Conservation (phyloP, 2,329 filamentous ascomycete species). For the Trichocomaceae sp. region DNA sequence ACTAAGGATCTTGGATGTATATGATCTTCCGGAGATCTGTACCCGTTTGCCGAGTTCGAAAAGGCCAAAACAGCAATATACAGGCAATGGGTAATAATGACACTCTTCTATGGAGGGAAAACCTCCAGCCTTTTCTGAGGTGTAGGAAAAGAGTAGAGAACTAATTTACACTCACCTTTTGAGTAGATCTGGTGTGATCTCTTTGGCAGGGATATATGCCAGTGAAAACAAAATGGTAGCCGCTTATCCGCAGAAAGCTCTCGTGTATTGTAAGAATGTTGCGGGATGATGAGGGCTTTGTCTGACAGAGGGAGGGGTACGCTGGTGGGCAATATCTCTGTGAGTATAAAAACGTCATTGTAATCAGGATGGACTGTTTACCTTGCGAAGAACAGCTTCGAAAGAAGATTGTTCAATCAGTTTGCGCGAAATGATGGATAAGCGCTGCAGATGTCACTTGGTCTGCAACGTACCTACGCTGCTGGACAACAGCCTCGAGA, state of each 20-base stretch:
- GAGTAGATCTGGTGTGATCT: background rate
- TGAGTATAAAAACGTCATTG: background rate
- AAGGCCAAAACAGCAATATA: background rate
- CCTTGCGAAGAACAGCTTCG: background rate
- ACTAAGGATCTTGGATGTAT: background rate
- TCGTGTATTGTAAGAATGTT: background rate
- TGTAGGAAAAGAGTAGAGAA: background rate
- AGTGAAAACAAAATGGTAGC: background rate
- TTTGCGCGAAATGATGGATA: background rate
- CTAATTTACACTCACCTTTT: background rate
- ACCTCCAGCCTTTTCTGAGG: background rate
- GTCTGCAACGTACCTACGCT: conserved; percentile 6
- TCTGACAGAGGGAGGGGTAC: background rate
- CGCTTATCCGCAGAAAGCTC: background rate
- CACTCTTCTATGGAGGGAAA: background rate
- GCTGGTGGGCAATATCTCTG: background rate
- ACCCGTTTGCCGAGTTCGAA: background rate
- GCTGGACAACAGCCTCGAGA: conserved; percentile 2
- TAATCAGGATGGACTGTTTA: background rate
- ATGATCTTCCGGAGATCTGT: background rate
- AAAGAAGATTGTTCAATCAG: background rate
- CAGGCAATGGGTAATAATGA: background rate
- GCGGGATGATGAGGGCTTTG: background rate
- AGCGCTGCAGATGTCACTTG: background rate
- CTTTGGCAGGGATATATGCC: background rate